Base-by-base conservation (phyloP, 441 rosid genomes). In the Omphalea diandra region DNA sequence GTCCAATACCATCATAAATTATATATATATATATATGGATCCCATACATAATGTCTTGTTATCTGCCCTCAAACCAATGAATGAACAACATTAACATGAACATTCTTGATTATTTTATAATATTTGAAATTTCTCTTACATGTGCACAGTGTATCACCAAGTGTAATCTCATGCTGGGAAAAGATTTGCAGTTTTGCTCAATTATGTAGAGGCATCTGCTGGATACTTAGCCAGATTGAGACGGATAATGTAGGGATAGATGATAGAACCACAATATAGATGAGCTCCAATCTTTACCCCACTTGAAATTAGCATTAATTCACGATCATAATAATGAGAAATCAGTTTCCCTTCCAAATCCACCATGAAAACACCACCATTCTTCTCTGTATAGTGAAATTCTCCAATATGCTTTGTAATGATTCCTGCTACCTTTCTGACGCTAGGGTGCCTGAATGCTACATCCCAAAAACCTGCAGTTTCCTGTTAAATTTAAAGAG, bases 301-400 rank as follows among this genome's bases (percentile, higher is more conserved):
- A 38, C 77, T 62, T 0, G 90, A 9, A 27, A 85, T n/a, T 52
- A 77, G 35, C 4, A 75, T 7, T 63, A 82, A 36, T n/a, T 55
- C 50, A 1, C 63, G 79, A 81, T 91, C 96, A 12, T 67, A 56
- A 70, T 88, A 93, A 57, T 86, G 84, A 1, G 86, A 87, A 0
- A 81, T 57, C 3, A 87, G 84, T 29, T 80, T 91, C n/a, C 96
- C 94, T 11, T 87, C 86, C 79, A 83, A 55, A 75, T 88, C 88
- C 27, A 86, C 94, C 7, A 78, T 67, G 27, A 91, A 56, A 40
- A 80, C 84, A 1, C 98, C 97, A 22, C 79, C 67, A 56, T 82
- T 77, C 58, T 67, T 74, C 33, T 22, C 41, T 14, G 47, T 3
- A 1, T 20, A 2, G 4, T 11, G 0, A 1, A 76, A 55, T 7